Evolutionary conservation across 2,329 filamentous ascomycete genomes (phyloP).

Genomic region (Paecilomyces niveus): DNA sequence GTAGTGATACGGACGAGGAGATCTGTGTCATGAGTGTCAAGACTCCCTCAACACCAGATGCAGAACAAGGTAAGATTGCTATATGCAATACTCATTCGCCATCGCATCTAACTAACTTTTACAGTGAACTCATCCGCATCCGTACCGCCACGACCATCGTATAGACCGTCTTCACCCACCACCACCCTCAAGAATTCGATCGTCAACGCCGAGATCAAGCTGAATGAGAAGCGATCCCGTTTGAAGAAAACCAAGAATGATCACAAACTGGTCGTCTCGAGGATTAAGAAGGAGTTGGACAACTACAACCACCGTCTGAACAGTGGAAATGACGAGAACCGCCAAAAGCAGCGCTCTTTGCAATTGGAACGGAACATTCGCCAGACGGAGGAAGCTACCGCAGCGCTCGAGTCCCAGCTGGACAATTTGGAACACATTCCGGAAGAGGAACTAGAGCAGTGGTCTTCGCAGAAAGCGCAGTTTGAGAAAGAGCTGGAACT

Average conservation of each 20-base stretch:
- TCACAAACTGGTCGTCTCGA: slow-evolving; percentile 51
- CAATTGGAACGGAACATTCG: slow-evolving; percentile 57
- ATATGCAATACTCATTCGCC: slow-evolving; percentile 11
- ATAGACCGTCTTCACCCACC: slow-evolving; percentile 57
- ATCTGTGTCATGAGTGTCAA: slow-evolving; percentile 57
- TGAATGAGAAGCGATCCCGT: slow-evolving; percentile 53
- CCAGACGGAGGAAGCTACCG: slow-evolving; percentile 57
- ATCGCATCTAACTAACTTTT: slow-evolving; percentile 4
- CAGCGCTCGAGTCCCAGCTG: slow-evolving; percentile 47
- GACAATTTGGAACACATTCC: slow-evolving; percentile 51
- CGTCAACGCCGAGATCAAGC: slow-evolving; percentile 52
- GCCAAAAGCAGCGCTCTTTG: slow-evolving; percentile 54
- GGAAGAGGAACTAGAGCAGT: slow-evolving; percentile 48
- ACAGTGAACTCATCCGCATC: slow-evolving; percentile 30
- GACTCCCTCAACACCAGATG: slow-evolving; percentile 52
- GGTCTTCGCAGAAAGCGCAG: slow-evolving; percentile 44
- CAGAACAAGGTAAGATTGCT: slow-evolving; percentile 47
- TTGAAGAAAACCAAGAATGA: slow-evolving; percentile 55
- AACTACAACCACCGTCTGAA: slow-evolving; percentile 51
- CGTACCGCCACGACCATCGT: slow-evolving; percentile 49
- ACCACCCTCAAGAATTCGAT: slow-evolving; percentile 61
- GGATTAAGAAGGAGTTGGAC: slow-evolving; percentile 56
- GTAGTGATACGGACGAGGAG: slow-evolving; percentile 49
- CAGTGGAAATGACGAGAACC: slow-evolving; percentile 54
- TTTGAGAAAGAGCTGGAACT: slow-evolving; percentile 50